These are phyloP conservation scores for Colletotrichum sp. DNA, from an alignment of 2,329 filamentous ascomycete genomes.

Conservation along the genomic window DNA sequence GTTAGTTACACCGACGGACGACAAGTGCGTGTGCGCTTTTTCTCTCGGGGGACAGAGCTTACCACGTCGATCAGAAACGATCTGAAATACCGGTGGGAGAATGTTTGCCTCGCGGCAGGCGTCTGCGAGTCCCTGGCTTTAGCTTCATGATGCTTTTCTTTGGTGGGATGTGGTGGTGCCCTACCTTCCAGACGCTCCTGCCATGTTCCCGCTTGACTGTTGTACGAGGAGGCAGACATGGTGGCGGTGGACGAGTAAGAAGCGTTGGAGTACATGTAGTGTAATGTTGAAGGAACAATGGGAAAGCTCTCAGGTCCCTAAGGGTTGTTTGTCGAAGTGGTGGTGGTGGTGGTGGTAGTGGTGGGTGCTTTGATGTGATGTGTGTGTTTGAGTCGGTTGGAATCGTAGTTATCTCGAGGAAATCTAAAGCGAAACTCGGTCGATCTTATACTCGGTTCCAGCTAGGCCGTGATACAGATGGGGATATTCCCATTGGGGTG, in stretches of 20 bases:
- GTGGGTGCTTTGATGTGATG: background rate
- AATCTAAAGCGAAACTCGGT: background rate
- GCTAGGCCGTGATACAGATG: conserved; percentile 7
- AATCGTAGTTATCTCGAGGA: background rate
- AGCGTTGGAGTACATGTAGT: conserved; percentile 20
- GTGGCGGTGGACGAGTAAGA: conserved; percentile 9
- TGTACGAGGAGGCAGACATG: conserved; percentile 22
- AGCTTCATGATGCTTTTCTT: background rate
- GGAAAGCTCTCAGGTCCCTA: background rate
- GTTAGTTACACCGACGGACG: background rate
- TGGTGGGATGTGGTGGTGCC: conserved; percentile 23
- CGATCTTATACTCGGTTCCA: conserved; percentile 20
- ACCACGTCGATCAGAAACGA: conserved; percentile 80
- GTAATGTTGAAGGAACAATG: conserved; percentile 1
- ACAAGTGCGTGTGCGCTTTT: background rate
- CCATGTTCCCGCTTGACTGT: conserved; percentile 42
- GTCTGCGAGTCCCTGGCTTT: conserved; percentile 43
- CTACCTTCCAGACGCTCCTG: conserved; percentile 63
- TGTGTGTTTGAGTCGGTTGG: background rate
- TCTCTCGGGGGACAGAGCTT: conserved; percentile 29
- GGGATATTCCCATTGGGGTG: conserved; percentile 20
- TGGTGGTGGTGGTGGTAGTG: background rate
- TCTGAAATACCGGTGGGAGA: conserved; percentile 66
- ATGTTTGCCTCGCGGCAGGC: conserved; percentile 62
- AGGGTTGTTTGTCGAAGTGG: background rate